Base-by-base conservation (phyloP, 768 basidiomycete species). In the Boletus barrowsii region DNA sequence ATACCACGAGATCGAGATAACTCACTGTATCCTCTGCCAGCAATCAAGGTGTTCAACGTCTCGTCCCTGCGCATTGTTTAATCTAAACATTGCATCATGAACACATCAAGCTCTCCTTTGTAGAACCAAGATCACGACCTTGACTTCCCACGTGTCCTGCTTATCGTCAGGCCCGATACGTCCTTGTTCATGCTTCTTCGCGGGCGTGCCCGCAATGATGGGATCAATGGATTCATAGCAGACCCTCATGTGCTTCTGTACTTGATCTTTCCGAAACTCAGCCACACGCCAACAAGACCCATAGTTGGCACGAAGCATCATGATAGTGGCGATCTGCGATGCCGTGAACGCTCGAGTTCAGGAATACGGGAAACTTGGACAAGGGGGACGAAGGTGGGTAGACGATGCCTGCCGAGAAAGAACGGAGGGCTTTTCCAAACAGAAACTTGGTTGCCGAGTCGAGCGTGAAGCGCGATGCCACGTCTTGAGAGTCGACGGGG, bases 371-470 rank as follows among this genome's bases (percentile, higher is more conserved):
- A 29, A 60, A 61, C 58, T 59, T 61, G 42, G 49, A 68, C 43
- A 60, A 57, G 40, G 56, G 63, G 47, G 51, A 65, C 24, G 56
- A 56, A 0, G 51, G 60, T 39, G 69, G 75, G 55, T 63, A 76
- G 32, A 59, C 56, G 36, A 80, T 72, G 15, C 75, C 73, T 11
- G 74, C 74, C 0, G 69, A 64, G 32, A 76, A 66, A 0, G 70
- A 71, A 36, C 71, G 22, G 10, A 76, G 76, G 18, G 71, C 62
- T 15, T 64, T 62, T 30, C 82, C 79, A 55, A 83, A 81, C 10
- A 83, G 72, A 60, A 84, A 83, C 24, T 80, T 79, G 0, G 81
- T 78, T 0, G 81, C 80, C 1, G 81, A 80, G 60, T 86, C 83
- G 33, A 86, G 65, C 1, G 81, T 81, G 64, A 82, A 82, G 3